These are phyloP conservation scores for Funneliformis mosseae DNA, from an alignment of 192 early-diverging fungal genomes.

Conservation along the genomic window DNA sequence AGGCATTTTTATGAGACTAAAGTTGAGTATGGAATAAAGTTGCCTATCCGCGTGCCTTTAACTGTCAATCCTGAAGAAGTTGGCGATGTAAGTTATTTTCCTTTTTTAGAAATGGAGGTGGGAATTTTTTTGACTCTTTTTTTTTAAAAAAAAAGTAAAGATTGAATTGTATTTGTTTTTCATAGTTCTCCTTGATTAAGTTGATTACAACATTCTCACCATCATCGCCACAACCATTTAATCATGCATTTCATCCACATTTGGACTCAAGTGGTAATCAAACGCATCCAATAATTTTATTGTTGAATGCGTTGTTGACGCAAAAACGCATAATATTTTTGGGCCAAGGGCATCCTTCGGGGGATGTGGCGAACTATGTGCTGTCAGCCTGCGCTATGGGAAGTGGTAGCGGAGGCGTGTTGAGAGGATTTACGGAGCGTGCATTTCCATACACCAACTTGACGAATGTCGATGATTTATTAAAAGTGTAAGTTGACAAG, in stretches of 20 bases:
- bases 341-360: slow-evolving; percentile 85
- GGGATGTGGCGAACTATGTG: slow-evolving; percentile 92
- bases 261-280: slow-evolving; percentile 81
- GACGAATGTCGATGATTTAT: slow-evolving; percentile 81
- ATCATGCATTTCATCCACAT: slow-evolving; percentile 78
- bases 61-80: slow-evolving; percentile 88
- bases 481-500: slow-evolving; percentile 65
- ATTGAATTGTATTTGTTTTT: neutral
- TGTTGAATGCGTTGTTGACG: slow-evolving; percentile 90
- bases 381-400: slow-evolving; percentile 87
- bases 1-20: slow-evolving; percentile 86
- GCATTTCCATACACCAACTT: slow-evolving; percentile 91
- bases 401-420: slow-evolving; percentile 84
- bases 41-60: slow-evolving; percentile 87
- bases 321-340: slow-evolving; percentile 92
- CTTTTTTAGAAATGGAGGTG: neutral
- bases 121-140: neutral
- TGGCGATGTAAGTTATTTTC: slow-evolving; percentile 72
- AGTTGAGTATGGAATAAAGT: slow-evolving; percentile 81
- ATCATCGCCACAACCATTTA: slow-evolving; percentile 45
- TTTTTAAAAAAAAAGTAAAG: neutral
- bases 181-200: slow-evolving; percentile 80
- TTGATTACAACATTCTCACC: slow-evolving; percentile 78
- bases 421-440: slow-evolving; percentile 84
- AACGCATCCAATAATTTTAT: slow-evolving; percentile 84